Conservation (phyloP, 768 basidiomycete species). For the Phlebiopsis gigantea region DNA sequence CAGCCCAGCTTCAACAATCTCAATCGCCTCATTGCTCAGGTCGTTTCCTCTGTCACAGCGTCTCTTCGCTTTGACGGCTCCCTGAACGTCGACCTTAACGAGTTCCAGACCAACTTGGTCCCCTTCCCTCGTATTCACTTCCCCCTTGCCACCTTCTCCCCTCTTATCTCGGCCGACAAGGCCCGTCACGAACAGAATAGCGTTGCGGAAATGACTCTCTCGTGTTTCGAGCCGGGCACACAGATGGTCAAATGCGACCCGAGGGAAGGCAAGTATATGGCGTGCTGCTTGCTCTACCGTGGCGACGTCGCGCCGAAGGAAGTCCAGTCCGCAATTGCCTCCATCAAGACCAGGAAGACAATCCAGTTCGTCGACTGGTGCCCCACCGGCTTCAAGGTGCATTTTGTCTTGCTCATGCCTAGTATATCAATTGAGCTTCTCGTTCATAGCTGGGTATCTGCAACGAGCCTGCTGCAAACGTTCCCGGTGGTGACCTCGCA, state of each 20-base stretch:
- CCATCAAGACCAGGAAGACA: constrained; percentile 74
- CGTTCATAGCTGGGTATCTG: constrained; percentile 53
- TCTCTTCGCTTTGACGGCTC: constrained; percentile 61
- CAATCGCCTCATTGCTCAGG: constrained; percentile 96
- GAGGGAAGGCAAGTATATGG: constrained; percentile 77
- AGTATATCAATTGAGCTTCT: not conserved
- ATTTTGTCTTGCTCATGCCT: not conserved
- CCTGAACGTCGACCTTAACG: constrained; percentile 64
- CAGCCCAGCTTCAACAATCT: constrained; percentile 91
- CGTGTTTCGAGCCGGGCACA: constrained; percentile 73
- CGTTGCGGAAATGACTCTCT: constrained; percentile 63
- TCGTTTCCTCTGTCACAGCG: constrained; percentile 67
- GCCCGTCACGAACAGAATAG: constrained; percentile 67
- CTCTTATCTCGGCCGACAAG: constrained; percentile 57
- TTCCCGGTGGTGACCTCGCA: constrained; percentile 73
- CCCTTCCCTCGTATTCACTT: constrained; percentile 67
- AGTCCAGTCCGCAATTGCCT: constrained; percentile 65
- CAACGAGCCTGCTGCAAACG: constrained; percentile 70
- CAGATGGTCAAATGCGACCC: constrained; percentile 82
- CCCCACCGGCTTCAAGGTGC: constrained; percentile 65
- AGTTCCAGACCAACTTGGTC: constrained; percentile 69
- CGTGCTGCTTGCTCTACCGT: constrained; percentile 66
- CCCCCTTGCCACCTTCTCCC: constrained; percentile 63
- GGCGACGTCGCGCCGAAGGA: constrained; percentile 79
- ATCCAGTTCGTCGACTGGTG: constrained; percentile 80